Conservation (phyloP, 2,329 filamentous ascomycete species). For the Bimuria novae-zelandiae region DNA sequence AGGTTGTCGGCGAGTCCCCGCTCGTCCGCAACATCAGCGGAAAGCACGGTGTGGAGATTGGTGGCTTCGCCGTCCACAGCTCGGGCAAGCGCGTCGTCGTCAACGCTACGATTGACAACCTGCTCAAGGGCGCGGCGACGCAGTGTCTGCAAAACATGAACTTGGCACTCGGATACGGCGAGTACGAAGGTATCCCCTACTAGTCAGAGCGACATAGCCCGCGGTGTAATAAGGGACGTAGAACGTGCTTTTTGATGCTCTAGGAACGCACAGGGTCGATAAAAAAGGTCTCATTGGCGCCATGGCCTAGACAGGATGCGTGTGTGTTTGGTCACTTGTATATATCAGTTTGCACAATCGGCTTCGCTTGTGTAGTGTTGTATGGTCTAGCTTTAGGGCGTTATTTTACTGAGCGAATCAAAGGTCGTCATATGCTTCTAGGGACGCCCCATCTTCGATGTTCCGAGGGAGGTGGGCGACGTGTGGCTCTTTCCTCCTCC, state of each 20-base stretch:
- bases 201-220: conserved; percentile 19
- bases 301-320: background rate
- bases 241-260: too few species aligned
- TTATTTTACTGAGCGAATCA: background rate
- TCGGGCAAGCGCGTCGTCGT: conserved; percentile 91
- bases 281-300: background rate
- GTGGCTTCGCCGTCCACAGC: conserved; percentile 91
- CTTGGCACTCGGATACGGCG: conserved; percentile 81
- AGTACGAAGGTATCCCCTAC: conserved; percentile 83
- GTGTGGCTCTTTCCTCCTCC: too few species aligned
- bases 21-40: conserved; percentile 82
- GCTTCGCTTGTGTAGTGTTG: background rate
- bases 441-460: too few species aligned
- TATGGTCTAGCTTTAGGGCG: conserved; percentile 2
- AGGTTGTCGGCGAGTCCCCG: conserved; percentile 86
- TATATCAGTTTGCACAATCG: background rate
- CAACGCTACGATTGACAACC: conserved; percentile 90
- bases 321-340: conserved; percentile 3
- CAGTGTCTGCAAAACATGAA: conserved; percentile 98
- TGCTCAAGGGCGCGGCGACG: conserved; percentile 90
- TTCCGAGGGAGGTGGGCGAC: too few species aligned
- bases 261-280: too few species aligned
- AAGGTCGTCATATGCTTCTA: too few species aligned
- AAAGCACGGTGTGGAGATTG: conserved; percentile 90
- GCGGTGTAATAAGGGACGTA: background rate